Base-by-base conservation (phyloP, 495 filamentous ascomycete species). In the Annulohypoxylon maeteangense region DNA sequence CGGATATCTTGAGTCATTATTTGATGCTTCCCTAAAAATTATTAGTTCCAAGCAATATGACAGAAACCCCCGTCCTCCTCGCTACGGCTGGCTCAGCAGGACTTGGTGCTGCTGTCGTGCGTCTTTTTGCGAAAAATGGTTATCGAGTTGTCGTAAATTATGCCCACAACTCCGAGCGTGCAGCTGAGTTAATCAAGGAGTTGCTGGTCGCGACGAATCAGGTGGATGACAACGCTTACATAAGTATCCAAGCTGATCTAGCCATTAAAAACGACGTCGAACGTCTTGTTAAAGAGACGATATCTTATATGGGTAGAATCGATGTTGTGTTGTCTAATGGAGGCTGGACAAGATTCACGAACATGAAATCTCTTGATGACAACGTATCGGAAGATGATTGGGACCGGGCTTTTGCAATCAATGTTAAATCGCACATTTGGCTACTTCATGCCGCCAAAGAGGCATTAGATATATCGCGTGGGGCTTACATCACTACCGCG, bases 301-400 rank as follows among this genome's bases (percentile, higher is more conserved):
- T 50, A 50, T 50, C 45, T 20, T 14, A 5, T 12, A 29, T 29
- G 47, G 47, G 47, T 29, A 51, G 47, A 29, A 51, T 51, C 5
- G 23, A 51, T n/a, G 47, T 29, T n/a, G 47, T 29, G 3, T n/a
- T 51, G 7, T 51, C 47, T 7, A 29, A 51, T 31, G 47, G 47
- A 51, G 47, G 47, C 1, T 51, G 23, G 47, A 27, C 23, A n/a
- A 51, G 47, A 3, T 51, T 51, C 23, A 51, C 23, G 5, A 25
- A 51, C 23, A 51, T 51, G 23, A 51, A 23, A 3, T 29, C 47
- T 29, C 47, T 51, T 4, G 45, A 50, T 25, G 45, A 50, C 20
- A 50, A 50, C 20, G 45, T 50, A 27, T 50, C 10, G 3, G 45
- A 50, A 50, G 45, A 50, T 14, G 45, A 50, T 50, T 50, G 45